These are phyloP conservation scores for Alopecurus myosuroides DNA, from an alignment of 176 grass and related monocot species.

Conservation along the genomic window DNA sequence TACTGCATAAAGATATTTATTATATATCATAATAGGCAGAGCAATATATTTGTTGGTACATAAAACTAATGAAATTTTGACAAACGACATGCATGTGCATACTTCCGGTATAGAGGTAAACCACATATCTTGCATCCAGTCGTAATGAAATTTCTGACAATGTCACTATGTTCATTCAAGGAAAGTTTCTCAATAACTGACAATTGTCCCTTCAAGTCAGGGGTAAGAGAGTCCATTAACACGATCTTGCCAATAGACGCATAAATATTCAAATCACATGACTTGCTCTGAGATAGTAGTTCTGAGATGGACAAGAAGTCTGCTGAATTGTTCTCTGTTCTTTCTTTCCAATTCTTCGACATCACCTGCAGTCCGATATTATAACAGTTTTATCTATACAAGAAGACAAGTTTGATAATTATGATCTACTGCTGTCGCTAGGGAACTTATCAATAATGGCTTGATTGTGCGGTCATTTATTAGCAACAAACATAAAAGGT, in stretches of 20 bases:
- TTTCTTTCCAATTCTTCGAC: constrained; percentile 49
- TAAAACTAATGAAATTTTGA: neutral
- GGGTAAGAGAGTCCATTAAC: neutral
- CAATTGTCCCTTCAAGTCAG: constrained; percentile 9
- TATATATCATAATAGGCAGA: constrained; percentile 7
- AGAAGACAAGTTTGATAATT: neutral
- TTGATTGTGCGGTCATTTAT: neutral
- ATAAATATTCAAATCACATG: constrained; percentile 28
- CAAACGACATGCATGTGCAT: constrained; percentile 1
- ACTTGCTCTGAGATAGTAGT: constrained; percentile 25
- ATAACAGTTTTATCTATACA: neutral
- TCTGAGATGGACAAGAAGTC: constrained; percentile 33
- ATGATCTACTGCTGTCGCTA: neutral
- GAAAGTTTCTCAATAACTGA: constrained; percentile 29
- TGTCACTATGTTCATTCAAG: constrained; percentile 31
- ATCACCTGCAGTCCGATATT: constrained; percentile 16
- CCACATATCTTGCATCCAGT: constrained; percentile 62
- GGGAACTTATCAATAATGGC: neutral
- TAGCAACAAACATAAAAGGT: neutral
- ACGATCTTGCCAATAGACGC: constrained; percentile 36
- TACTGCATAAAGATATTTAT: constrained; percentile 34
- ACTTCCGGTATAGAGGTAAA: constrained; percentile 39
- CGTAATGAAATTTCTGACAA: constrained; percentile 38
- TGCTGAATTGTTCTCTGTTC: constrained; percentile 6
- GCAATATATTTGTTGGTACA: neutral